Conservation (phyloP, 345 rosid genomes). For the Linum tenue region DNA sequence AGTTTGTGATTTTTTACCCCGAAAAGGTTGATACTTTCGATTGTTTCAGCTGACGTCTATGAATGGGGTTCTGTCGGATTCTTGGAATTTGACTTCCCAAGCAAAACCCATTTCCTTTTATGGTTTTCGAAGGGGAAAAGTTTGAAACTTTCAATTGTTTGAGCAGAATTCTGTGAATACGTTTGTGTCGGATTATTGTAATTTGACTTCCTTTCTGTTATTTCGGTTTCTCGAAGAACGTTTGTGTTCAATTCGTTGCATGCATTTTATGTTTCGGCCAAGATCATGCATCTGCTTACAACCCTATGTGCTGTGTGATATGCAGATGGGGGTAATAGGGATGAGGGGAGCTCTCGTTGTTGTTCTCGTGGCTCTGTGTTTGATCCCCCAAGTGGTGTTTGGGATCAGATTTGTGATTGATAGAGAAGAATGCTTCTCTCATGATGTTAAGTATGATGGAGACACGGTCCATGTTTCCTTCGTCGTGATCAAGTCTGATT, state of each 20-base stretch:
- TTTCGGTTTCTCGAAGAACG: neutral
- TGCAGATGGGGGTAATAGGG: slow-evolving; percentile 1
- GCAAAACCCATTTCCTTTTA: too few relatives aligned
- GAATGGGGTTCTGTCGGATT: too few relatives aligned
- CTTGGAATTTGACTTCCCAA: too few relatives aligned
- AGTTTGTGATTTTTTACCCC: too few relatives aligned
- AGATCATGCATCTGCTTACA: neutral
- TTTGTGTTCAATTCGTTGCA: neutral
- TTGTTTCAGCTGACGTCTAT: too few relatives aligned
- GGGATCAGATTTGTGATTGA: slow-evolving; percentile 18
- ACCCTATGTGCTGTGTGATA: neutral
- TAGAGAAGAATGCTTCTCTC: slow-evolving; percentile 20
- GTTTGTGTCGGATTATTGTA: neutral
- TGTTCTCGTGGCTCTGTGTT: slow-evolving; percentile 3
- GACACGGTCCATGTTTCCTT: slow-evolving; percentile 19
- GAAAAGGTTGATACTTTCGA: too few relatives aligned
- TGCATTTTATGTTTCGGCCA: neutral
- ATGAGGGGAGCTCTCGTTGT: neutral
- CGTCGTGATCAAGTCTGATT: slow-evolving; percentile 14
- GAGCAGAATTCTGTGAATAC: too few relatives aligned
- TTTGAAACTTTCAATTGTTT: too few relatives aligned
- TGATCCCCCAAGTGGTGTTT: neutral
- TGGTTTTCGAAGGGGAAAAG: too few relatives aligned
- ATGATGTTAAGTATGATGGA: slow-evolving; percentile 11
- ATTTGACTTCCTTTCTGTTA: neutral